phyloP scores from a whole-genome alignment of 495 filamentous ascomycete genomes.

The Cryomyces minteri region DNA sequence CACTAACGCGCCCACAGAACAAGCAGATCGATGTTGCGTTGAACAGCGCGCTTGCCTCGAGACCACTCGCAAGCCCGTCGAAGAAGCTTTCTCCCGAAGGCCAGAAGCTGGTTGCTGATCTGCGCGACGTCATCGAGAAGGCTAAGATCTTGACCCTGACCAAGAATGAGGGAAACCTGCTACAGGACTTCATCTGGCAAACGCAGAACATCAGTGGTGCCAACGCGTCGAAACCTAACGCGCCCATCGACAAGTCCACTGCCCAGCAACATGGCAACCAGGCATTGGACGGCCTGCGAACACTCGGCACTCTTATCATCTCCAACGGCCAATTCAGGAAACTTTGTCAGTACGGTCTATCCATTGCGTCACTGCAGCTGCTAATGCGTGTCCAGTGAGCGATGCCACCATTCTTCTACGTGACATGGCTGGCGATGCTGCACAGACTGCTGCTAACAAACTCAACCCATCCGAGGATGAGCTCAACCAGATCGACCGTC shows the following conservation, averaged over 20 bases:
- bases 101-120: slow-evolving; percentile 51
- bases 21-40: slow-evolving; percentile 90
- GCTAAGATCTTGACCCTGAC: slow-evolving; percentile 75
- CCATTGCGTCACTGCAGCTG: neutral
- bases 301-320: slow-evolving; percentile 73
- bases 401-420: slow-evolving; percentile 71
- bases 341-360: slow-evolving; percentile 41
- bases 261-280: slow-evolving; percentile 67
- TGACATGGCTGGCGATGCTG: slow-evolving; percentile 82
- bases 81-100: slow-evolving; percentile 70
- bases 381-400: slow-evolving; percentile 39
- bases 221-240: slow-evolving; percentile 36
- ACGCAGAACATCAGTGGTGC: slow-evolving; percentile 48
- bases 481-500: slow-evolving; percentile 55
- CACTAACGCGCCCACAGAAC: slow-evolving; percentile 30
- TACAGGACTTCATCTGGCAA: slow-evolving; percentile 96
- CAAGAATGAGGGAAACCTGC: slow-evolving; percentile 86
- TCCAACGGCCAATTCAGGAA: slow-evolving; percentile 96
- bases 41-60: slow-evolving; percentile 60
- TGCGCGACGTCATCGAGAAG: slow-evolving; percentile 68
- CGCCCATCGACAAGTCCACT: slow-evolving; percentile 52
- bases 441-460: slow-evolving; percentile 57
- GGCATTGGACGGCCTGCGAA: slow-evolving; percentile 71
- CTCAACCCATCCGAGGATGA: slow-evolving; percentile 68
- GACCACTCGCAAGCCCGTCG: slow-evolving; percentile 49